phyloP scores from a whole-genome alignment of 225 moss, liverwort and hornwort genomes.

The Antitrichia curtipendula region DNA sequence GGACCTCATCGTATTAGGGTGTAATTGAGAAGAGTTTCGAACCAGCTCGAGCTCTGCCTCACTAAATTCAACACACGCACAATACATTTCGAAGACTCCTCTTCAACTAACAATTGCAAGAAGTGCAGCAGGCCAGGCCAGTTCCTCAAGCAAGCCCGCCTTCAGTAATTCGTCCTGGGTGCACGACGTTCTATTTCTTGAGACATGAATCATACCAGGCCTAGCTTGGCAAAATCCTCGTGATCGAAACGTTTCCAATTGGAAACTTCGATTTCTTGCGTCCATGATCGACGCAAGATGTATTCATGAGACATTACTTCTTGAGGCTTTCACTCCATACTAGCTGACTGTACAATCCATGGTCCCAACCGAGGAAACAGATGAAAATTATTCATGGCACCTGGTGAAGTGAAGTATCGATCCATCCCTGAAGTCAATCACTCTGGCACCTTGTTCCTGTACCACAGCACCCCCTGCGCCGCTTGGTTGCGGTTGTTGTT shows the following conservation, averaged over 20 bases:
- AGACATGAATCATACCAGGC: background rate
- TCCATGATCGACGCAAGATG: background rate
- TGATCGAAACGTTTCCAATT: background rate
- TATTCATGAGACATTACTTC: background rate
- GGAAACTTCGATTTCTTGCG: background rate
- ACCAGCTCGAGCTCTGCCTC: background rate
- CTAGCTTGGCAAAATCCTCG: background rate
- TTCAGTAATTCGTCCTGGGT: background rate
- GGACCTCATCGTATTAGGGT: background rate
- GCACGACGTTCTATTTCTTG: background rate
- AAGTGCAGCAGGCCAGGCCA: background rate
- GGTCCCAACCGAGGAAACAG: background rate
- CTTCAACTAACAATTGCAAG: background rate
- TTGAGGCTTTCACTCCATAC: background rate
- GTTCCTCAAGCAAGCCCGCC: background rate
- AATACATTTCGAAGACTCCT: background rate
- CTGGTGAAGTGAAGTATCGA: background rate
- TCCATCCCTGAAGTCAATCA: background rate
- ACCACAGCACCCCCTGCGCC: slow-evolving; percentile 60
- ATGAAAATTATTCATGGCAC: background rate
- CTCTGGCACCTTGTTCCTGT: slow-evolving; percentile 20
- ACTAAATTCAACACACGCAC: background rate
- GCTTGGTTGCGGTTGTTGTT: background rate
- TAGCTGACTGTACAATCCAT: background rate
- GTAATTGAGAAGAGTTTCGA: background rate